Conservation (phyloP, 1,139 yeast species). For the Magnusiomyces clavatus region DNA sequence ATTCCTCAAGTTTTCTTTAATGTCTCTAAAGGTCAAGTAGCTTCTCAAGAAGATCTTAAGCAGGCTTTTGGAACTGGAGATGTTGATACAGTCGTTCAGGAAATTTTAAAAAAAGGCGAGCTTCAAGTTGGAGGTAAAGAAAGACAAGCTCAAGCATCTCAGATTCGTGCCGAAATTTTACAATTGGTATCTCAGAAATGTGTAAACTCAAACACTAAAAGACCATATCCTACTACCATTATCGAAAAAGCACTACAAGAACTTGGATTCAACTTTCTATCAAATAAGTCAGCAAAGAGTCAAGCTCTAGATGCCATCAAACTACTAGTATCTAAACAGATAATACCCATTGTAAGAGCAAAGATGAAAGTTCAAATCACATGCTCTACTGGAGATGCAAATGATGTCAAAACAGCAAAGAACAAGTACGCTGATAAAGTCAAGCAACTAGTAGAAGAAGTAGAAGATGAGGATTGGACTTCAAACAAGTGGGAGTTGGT, state of each 20-base stretch:
- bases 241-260: slow-evolving; percentile 80
- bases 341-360: slow-evolving; percentile 90
- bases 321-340: slow-evolving; percentile 63
- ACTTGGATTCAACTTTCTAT: slow-evolving; percentile 69
- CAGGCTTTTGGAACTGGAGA: slow-evolving; percentile 71
- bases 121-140: slow-evolving; percentile 93
- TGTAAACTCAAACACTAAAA: slow-evolving; percentile 80
- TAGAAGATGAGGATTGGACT: slow-evolving; percentile 45
- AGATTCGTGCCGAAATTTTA: slow-evolving; percentile 75
- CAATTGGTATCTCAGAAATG: slow-evolving; percentile 84
- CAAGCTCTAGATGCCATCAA: slow-evolving; percentile 93
- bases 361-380: slow-evolving; percentile 76
- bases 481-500: slow-evolving; percentile 49
- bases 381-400: slow-evolving; percentile 31
- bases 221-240: slow-evolving; percentile 91
- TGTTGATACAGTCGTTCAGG: slow-evolving; percentile 59
- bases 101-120: slow-evolving; percentile 84
- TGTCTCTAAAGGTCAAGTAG: slow-evolving; percentile 92
- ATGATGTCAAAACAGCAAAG: slow-evolving; percentile 41
- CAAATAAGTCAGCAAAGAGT: slow-evolving; percentile 73
- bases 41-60: slow-evolving; percentile 75
- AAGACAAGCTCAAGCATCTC: slow-evolving; percentile 65
- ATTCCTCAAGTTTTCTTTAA: slow-evolving; percentile 91
- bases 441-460: slow-evolving; percentile 43
- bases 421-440: slow-evolving; percentile 41